A percentile compares a stretch with the other conserved stretches of the same genome.
Evolutionary conservation across 495 filamentous ascomycete genomes (phyloP).

Genomic region (Aspergillus wentii): DNA sequence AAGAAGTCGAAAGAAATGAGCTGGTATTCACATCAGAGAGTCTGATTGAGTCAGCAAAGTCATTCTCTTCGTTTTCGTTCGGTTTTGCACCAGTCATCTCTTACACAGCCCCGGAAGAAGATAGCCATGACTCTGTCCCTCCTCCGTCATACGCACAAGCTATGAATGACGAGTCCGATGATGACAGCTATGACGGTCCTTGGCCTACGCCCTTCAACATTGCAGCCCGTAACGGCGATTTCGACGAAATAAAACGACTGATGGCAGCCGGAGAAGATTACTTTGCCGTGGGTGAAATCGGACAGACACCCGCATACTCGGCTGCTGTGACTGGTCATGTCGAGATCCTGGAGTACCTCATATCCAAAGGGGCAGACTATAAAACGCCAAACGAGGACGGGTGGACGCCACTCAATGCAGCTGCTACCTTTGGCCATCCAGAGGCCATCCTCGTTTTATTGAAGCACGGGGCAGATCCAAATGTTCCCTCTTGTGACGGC

Average conservation of each 20-base stretch:
- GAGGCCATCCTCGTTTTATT: neutral
- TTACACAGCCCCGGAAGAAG: neutral
- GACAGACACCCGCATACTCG: conserved; percentile 4
- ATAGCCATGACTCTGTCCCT: neutral
- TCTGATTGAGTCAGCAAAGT: neutral
- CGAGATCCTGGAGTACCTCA: conserved; percentile 1
- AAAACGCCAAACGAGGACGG: conserved; percentile 1
- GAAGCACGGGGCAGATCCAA: conserved; percentile 1
- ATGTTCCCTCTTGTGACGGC: too few species aligned
- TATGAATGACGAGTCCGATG: neutral
- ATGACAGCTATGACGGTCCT: neutral
- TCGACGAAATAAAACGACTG: conserved; percentile 1
- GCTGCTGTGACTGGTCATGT: conserved; percentile 2
- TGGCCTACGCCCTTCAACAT: conserved; percentile 1
- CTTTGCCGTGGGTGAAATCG: neutral
- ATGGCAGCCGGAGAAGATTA: conserved; percentile 2
- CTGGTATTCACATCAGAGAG: neutral
- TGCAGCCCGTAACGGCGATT: conserved; percentile 1
- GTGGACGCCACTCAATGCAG: conserved; percentile 4
- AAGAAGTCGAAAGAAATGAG: neutral
- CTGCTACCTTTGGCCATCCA: neutral
- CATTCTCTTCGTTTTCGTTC: neutral
- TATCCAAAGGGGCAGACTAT: conserved; percentile 1
- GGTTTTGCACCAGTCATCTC: neutral
- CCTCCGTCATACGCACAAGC: too few species aligned